These are phyloP conservation scores for Aspergillus caelatus DNA, from an alignment of 2,329 filamentous ascomycete genomes.

Conservation along the genomic window DNA sequence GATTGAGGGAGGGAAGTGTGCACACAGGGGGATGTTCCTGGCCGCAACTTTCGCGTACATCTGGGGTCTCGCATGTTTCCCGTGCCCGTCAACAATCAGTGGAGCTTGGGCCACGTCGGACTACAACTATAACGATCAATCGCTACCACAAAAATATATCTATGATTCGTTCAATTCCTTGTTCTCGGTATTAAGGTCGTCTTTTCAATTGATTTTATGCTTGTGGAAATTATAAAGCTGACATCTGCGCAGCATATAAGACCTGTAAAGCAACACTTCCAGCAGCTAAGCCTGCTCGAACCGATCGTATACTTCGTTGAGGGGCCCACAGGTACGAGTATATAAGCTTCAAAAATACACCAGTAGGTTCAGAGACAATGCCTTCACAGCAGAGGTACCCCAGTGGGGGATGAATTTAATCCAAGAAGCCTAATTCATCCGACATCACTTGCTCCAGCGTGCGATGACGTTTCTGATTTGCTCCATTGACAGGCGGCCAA, in stretches of 20 bases:
- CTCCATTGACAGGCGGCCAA: slow-evolving; percentile 56
- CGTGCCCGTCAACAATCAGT: slow-evolving; percentile 7
- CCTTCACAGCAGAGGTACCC: neutral
- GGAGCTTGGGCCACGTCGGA: slow-evolving; percentile 10
- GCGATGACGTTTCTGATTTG: slow-evolving; percentile 43
- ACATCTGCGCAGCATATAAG: neutral
- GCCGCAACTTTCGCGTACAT: neutral
- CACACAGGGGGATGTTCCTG: neutral
- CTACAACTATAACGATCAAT: neutral
- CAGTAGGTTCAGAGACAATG: neutral
- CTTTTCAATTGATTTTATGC: neutral
- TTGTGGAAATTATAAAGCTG: neutral
- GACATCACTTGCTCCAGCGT: slow-evolving; percentile 57
- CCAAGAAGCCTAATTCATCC: slow-evolving; percentile 60
- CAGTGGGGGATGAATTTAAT: slow-evolving; percentile 35
- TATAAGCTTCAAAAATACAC: neutral
- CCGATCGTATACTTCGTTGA: neutral
- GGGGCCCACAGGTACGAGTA: neutral
- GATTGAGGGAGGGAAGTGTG: slow-evolving; percentile 3
- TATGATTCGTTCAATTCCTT: neutral
- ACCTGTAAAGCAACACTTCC: neutral
- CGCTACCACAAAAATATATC: neutral
- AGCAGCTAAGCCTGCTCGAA: neutral
- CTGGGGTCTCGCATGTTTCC: slow-evolving; percentile 18
- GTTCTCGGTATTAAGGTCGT: neutral